Conservation (phyloP, 306 rosid genomes). For the Malus fusca region DNA sequence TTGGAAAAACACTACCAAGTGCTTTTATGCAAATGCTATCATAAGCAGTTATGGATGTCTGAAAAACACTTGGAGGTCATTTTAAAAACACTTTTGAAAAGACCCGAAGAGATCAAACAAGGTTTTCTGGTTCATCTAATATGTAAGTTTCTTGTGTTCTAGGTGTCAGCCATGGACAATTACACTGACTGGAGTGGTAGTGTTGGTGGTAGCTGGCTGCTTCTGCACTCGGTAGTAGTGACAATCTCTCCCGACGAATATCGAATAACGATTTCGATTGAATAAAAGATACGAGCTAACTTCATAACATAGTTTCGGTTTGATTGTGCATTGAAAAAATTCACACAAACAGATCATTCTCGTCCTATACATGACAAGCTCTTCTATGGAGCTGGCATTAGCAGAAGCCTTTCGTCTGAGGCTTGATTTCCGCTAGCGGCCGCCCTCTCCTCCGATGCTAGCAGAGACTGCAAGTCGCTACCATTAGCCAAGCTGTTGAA, state of each 20-base stretch:
- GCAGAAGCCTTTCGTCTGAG: conserved; percentile 60
- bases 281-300: neutral
- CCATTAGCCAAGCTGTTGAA: conserved; percentile 98
- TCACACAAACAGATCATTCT: neutral
- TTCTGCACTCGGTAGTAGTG: conserved; percentile 37
- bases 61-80: no score
- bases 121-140: neutral
- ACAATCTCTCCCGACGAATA: conserved; percentile 11
- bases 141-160: neutral
- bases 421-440: conserved; percentile 36
- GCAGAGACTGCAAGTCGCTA: conserved; percentile 89
- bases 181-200: conserved; percentile 31
- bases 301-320: neutral
- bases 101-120: no score
- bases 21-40: neutral
- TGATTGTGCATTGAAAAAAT: neutral
- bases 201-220: conserved; percentile 52
- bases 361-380: conserved; percentile 15
- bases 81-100: no score
- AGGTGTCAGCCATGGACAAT: conserved; percentile 70
- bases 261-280: neutral
- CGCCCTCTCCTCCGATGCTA: conserved; percentile 60
- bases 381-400: conserved; percentile 73
- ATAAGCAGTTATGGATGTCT: no score
- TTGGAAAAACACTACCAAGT: neutral